These are phyloP conservation scores for Diaporthe amygdali DNA, from an alignment of 2,329 filamentous ascomycete species.

Conservation along the genomic window DNA sequence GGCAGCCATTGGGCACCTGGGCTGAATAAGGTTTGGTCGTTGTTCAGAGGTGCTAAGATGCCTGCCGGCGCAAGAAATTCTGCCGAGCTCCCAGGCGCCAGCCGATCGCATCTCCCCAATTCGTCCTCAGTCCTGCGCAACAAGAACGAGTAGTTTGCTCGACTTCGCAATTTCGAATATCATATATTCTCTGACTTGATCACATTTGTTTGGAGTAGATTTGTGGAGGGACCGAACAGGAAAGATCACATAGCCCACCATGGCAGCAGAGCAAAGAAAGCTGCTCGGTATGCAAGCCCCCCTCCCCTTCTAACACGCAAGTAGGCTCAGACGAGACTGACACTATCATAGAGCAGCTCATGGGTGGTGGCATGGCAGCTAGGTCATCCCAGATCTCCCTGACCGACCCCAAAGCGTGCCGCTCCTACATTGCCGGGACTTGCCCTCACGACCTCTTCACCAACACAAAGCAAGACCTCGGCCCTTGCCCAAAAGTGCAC, in stretches of 20 bases:
- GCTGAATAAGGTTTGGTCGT: not conserved
- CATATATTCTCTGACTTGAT: not conserved
- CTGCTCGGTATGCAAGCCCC: conserved; percentile 69
- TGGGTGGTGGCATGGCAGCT: conserved; percentile 76
- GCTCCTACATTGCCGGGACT: conserved; percentile 89
- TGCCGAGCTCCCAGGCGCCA: not conserved
- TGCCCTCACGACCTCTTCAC: conserved; percentile 99
- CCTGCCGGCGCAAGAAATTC: conserved; percentile 37
- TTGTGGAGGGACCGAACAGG: not conserved
- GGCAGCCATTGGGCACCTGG: not conserved
- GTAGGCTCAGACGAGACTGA: conserved; percentile 18
- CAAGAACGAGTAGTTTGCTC: not conserved
- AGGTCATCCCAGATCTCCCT: conserved; percentile 84
- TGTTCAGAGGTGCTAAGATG: not conserved
- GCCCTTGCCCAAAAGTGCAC: conserved; percentile 86
- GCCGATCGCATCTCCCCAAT: not conserved
- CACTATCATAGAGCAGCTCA: conserved; percentile 90
- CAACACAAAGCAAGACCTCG: conserved; percentile 98
- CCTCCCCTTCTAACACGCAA: not conserved
- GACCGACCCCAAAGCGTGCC: conserved; percentile 91
- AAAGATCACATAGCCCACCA: conserved; percentile 42
- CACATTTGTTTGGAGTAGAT: not conserved
- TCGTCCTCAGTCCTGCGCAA: not conserved
- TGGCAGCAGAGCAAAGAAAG: conserved; percentile 98
- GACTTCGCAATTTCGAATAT: not conserved